These are phyloP conservation scores for Colletotrichum plurivorum DNA, from an alignment of 2,329 filamentous ascomycete genomes.

Conservation along the genomic window DNA sequence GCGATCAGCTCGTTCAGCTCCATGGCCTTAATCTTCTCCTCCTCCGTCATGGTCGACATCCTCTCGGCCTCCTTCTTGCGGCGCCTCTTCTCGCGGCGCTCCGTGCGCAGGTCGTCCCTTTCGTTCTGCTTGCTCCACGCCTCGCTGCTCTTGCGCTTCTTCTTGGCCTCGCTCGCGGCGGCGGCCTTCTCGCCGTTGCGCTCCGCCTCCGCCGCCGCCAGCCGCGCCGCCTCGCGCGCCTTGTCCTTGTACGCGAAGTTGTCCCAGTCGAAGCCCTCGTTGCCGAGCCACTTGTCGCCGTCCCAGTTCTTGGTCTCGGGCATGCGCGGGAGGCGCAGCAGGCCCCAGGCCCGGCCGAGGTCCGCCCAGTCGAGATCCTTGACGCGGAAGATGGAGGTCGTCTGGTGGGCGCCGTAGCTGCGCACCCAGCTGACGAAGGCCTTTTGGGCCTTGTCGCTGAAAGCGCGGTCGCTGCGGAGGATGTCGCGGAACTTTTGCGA, in stretches of 20 bases:
- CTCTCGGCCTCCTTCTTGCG: conserved; percentile 75
- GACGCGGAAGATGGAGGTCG: conserved; percentile 90
- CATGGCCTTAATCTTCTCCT: conserved; percentile 73
- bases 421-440: conserved; percentile 96
- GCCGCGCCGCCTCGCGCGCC: conserved; percentile 75
- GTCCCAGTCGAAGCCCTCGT: conserved; percentile 75
- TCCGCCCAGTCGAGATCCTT: conserved; percentile 88
- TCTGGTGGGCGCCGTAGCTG: conserved; percentile 91
- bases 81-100: conserved; percentile 75
- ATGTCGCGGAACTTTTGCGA: conserved; percentile 74
- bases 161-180: conserved; percentile 57
- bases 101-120: conserved; percentile 72
- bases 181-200: conserved; percentile 53
- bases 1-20: conserved; percentile 76
- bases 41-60: conserved; percentile 77
- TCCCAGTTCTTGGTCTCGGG: conserved; percentile 85
- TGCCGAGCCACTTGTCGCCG: conserved; percentile 74
- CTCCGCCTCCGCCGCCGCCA: conserved; percentile 67
- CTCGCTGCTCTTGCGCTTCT: conserved; percentile 74
- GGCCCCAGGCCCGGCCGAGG: conserved; percentile 85
- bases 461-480: conserved; percentile 64
- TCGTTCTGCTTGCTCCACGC: conserved; percentile 83
- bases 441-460: conserved; percentile 90
- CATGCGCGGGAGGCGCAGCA: conserved; percentile 92
- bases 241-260: conserved; percentile 81